A percentile compares a stretch with the other conserved stretches of the same genome.
Conservation (phyloP, 139 green algal species). For the Zygnema cylindricum region DNA sequence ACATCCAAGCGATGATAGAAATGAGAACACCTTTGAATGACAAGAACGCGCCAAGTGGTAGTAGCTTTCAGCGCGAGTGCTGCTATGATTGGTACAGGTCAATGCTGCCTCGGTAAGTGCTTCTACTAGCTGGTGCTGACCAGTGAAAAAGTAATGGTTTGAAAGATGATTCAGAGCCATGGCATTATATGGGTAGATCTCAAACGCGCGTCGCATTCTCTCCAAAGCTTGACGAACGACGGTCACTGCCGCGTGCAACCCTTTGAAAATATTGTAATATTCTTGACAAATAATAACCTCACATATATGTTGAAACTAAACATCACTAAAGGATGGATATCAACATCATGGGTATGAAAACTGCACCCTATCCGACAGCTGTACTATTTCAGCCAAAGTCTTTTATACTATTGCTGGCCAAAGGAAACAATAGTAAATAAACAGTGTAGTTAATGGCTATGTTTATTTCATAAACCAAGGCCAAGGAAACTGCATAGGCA, state of each 20-base stretch:
- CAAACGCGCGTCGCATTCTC: conserved; percentile 77
- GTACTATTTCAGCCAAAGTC: no score
- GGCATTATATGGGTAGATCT: conserved; percentile 72
- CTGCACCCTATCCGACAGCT: no score
- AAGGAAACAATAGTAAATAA: no score
- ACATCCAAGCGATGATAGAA: no score
- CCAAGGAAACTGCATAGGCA: no score
- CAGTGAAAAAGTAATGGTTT: conserved; percentile 78
- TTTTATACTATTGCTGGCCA: no score
- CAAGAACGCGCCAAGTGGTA: conserved; percentile 69
- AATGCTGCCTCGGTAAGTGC: conserved; percentile 25
- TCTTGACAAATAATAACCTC: no score
- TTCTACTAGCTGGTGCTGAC: conserved; percentile 62
- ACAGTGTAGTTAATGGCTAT: no score
- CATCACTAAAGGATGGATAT: no score
- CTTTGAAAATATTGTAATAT: neutral
- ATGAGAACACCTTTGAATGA: conserved; percentile 63
- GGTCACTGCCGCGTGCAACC: neutral
- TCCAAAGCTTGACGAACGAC: conserved; percentile 58
- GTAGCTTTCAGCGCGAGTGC: conserved; percentile 65
- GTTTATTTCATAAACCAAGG: no score
- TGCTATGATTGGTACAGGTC: conserved; percentile 51
- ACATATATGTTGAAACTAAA: no score
- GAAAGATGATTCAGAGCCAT: conserved; percentile 72
- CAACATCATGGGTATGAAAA: no score